Conservation (phyloP, 106 monocot genomes). For the Gastrodia elata region DNA sequence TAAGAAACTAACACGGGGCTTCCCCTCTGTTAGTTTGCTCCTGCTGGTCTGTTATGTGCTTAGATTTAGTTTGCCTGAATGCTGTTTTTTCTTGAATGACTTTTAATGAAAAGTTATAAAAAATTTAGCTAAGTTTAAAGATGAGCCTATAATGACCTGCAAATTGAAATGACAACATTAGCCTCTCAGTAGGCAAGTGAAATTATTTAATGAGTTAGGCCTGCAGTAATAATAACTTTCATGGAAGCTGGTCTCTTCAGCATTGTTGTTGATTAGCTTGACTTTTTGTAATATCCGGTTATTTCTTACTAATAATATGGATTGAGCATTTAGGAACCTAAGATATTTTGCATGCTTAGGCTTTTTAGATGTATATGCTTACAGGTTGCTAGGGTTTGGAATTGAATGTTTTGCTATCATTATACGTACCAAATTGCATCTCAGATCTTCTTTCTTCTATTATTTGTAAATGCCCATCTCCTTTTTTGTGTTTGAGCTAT, state of each 20-base stretch:
- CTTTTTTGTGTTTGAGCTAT: background rate
- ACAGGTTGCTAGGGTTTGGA: background rate
- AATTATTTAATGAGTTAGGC: background rate
- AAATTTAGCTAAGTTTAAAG: background rate
- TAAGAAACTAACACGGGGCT: too few species aligned
- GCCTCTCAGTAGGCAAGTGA: background rate
- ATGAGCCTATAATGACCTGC: background rate
- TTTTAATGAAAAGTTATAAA: background rate
- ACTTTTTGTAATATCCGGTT: background rate
- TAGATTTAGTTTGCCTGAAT: too few species aligned
- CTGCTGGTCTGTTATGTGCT: too few species aligned
- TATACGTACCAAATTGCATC: too few species aligned
- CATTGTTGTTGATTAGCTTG: background rate
- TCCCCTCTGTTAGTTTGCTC: too few species aligned
- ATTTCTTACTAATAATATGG: too few species aligned
- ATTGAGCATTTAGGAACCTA: too few species aligned
- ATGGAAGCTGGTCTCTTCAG: background rate
- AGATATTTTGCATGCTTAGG: background rate
- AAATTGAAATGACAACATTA: background rate
- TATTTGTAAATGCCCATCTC: background rate
- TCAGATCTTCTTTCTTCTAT: conserved; percentile 3
- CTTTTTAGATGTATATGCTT: background rate
- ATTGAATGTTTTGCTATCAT: background rate
- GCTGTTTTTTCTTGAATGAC: too few species aligned
- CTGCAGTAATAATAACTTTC: background rate